Evolutionary conservation across 331 rosid species (phyloP).

Genomic region (Quercus lobata): DNA sequence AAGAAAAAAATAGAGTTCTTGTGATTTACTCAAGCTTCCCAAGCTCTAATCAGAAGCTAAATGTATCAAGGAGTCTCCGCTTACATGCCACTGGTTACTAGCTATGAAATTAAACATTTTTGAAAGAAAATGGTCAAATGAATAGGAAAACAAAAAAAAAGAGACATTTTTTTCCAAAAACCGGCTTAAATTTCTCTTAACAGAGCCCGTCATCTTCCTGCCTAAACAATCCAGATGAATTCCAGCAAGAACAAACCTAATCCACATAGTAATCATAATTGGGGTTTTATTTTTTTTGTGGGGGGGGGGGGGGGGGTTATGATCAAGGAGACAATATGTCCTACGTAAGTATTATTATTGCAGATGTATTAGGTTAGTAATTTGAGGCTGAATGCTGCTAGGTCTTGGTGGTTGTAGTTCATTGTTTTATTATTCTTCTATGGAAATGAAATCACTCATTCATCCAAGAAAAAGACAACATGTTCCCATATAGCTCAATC

Average conservation of each 20-base stretch:
- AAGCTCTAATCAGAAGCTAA: not conserved
- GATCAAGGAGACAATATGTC: not conserved
- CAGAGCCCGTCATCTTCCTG: not conserved
- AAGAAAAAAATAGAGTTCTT: not conserved
- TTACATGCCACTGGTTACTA: not conserved
- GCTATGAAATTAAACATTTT: not conserved
- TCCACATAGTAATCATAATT: not conserved
- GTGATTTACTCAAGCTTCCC: not conserved
- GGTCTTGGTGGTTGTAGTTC: too few relatives aligned
- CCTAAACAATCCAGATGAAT: too few relatives aligned
- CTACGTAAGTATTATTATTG: too few relatives aligned
- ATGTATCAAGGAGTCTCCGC: not conserved
- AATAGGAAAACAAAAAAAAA: not conserved
- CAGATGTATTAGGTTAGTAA: too few relatives aligned
- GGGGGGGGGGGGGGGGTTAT: too few relatives aligned
- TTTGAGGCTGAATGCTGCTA: too few relatives aligned
- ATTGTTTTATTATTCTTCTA: not conserved
- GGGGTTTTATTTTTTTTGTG: too few relatives aligned
- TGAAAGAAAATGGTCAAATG: not conserved
- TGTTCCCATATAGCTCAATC: not conserved
- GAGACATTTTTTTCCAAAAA: not conserved
- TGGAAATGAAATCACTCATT: constrained; percentile 5
- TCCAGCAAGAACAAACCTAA: not conserved
- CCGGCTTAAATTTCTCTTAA: not conserved
- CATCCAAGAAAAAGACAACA: not conserved